Percentiles rank a stretch among this genome's conserved stretches.
These are phyloP conservation scores for Cylindrodendrum hubeiense DNA, from an alignment of 2,329 filamentous ascomycete species.

Conservation along the genomic window DNA sequence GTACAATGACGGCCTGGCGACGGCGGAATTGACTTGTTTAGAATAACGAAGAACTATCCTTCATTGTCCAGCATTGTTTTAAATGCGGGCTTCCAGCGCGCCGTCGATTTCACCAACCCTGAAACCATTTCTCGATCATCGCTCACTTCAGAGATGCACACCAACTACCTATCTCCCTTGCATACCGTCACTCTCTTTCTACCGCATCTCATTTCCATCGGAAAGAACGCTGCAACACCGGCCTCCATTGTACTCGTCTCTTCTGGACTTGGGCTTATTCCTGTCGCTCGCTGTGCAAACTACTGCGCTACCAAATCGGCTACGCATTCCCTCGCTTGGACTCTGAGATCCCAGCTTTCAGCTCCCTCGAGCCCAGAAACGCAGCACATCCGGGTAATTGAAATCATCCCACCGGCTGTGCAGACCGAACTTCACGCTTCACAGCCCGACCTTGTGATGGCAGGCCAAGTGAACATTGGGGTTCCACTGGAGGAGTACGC, in stretches of 20 bases:
- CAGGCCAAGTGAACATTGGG: constrained; percentile 10
- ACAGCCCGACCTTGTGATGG: constrained; percentile 8
- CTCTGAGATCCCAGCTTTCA: constrained; percentile 10
- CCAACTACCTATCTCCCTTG: constrained; percentile 28
- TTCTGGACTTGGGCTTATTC: constrained; percentile 24
- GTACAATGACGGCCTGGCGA: neutral
- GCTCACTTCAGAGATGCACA: constrained; percentile 31
- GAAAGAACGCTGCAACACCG: constrained; percentile 8
- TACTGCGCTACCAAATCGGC: constrained; percentile 35
- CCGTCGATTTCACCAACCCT: constrained; percentile 42
- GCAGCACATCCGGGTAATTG: constrained; percentile 23
- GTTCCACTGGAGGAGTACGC: constrained; percentile 17
- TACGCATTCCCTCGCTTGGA: constrained; percentile 29
- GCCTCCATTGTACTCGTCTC: constrained; percentile 22
- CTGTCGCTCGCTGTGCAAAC: constrained; percentile 21
- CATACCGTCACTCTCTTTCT: constrained; percentile 27
- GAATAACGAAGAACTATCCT: constrained; percentile 19
- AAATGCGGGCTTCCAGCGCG: constrained; percentile 66
- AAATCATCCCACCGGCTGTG: constrained; percentile 34
- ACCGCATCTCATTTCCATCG: constrained; percentile 28
- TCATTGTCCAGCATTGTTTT: constrained; percentile 61
- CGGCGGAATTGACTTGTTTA: neutral
- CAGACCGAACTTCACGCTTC: constrained; percentile 25
- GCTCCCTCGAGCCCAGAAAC: constrained; percentile 21
- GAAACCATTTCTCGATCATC: constrained; percentile 37